phyloP scores from a whole-genome alignment of 345 rosid genomes.

The Cardamine chenopodiifolia region DNA sequence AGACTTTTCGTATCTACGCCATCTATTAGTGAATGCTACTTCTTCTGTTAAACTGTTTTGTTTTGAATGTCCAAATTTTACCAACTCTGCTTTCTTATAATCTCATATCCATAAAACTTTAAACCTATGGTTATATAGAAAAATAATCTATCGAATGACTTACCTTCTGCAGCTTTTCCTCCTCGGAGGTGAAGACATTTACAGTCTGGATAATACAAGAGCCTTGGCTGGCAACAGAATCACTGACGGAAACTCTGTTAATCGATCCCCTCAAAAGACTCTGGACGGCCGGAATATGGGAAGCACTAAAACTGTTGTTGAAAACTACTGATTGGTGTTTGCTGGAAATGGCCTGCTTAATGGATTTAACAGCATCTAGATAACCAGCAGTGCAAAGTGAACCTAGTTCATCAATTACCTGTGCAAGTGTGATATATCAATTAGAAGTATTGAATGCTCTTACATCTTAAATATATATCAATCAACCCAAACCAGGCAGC shows the following conservation, averaged over 20 bases:
- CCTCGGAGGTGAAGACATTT: slow-evolving; percentile 49
- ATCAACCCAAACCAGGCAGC: neutral
- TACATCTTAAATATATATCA: neutral
- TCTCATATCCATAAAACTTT: neutral
- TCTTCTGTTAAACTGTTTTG: slow-evolving; percentile 4
- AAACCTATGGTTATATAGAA: neutral
- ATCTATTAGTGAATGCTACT: neutral
- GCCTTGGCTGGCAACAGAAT: slow-evolving; percentile 56
- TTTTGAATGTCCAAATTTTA: neutral
- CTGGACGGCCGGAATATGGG: slow-evolving; percentile 43
- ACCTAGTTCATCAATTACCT: slow-evolving; percentile 75
- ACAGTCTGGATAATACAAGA: slow-evolving; percentile 55
- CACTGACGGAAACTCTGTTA: slow-evolving; percentile 50
- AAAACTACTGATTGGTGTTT: slow-evolving; percentile 59
- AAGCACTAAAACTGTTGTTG: slow-evolving; percentile 42
- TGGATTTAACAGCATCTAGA: slow-evolving; percentile 56
- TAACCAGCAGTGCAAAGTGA: slow-evolving; percentile 45
- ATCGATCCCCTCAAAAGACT: slow-evolving; percentile 50
- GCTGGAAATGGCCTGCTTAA: slow-evolving; percentile 60
- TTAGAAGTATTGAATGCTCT: slow-evolving; percentile 16
- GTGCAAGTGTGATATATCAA: slow-evolving; percentile 26
- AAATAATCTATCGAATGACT: slow-evolving; percentile 4
- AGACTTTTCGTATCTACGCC: neutral
- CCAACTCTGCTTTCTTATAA: neutral
- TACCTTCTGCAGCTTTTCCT: slow-evolving; percentile 57